Evolutionary conservation across 2,329 filamentous ascomycete genomes (phyloP).

Genomic region (Claviceps quebecensis): DNA sequence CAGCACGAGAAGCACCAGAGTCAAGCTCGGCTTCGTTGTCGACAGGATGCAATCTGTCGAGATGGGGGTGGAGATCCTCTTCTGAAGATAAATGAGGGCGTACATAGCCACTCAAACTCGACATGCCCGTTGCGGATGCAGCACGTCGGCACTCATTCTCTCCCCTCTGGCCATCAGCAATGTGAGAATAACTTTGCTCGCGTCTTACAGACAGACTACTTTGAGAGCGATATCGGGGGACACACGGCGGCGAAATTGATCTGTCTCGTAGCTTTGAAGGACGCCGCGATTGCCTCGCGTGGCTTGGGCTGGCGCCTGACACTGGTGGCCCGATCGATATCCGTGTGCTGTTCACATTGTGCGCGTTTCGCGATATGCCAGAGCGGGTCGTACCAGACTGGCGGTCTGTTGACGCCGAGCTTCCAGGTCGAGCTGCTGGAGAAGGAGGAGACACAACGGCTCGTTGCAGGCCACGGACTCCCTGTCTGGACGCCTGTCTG

Average conservation of each 20-base stretch:
- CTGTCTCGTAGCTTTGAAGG: background rate
- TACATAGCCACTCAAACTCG: background rate
- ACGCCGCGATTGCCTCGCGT: background rate
- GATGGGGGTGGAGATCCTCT: background rate
- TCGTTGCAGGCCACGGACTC: background rate
- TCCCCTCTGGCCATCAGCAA: background rate
- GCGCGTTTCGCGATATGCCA: background rate
- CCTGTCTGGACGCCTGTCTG: background rate
- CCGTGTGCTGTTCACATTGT: background rate
- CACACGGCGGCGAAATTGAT: constrained; percentile 6
- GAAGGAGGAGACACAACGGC: background rate
- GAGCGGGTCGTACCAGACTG: background rate
- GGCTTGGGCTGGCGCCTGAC: background rate
- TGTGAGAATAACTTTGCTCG: background rate
- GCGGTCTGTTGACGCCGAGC: background rate
- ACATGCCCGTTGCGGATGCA: background rate
- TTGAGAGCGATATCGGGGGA: constrained; percentile 6
- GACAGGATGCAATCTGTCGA: background rate
- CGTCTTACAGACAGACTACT: background rate
- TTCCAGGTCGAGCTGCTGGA: background rate
- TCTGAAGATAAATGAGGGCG: background rate
- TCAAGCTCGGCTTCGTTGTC: background rate
- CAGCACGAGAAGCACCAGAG: background rate
- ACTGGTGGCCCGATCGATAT: background rate
- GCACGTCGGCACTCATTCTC: background rate